Evolutionary conservation across 305 asterid genomes (phyloP).

Genomic region (Stenogyne calaminthoides): DNA sequence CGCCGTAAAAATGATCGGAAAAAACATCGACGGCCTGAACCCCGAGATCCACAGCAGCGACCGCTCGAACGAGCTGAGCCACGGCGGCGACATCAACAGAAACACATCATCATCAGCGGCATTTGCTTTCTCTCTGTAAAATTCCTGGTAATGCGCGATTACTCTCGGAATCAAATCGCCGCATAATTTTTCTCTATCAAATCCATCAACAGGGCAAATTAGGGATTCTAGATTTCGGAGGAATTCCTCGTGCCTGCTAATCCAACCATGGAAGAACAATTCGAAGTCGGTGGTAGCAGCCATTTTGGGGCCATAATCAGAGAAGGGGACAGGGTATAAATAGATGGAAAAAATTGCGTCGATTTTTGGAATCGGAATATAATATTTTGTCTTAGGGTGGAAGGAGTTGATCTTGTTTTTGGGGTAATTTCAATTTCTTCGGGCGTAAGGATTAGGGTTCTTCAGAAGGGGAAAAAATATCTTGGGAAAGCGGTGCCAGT

Average conservation of each 20-base stretch:
- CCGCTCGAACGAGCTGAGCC: conserved; percentile 50
- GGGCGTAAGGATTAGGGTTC: not conserved
- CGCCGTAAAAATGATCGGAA: conserved; percentile 30
- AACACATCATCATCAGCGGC: conserved; percentile 41
- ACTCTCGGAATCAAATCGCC: conserved; percentile 33
- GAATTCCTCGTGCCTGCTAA: conserved; percentile 28
- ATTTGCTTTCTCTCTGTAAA: conserved; percentile 33
- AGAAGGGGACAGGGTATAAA: not conserved
- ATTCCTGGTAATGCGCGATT: conserved; percentile 41
- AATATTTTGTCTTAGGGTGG: conserved; percentile 9
- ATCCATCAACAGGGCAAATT: conserved; percentile 5
- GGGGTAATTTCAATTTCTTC: conserved; percentile 8
- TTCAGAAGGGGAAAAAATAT: not conserved
- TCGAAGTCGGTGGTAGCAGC: conserved; percentile 29
- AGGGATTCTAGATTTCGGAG: conserved; percentile 35
- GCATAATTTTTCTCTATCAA: conserved; percentile 26
- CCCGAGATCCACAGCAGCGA: conserved; percentile 49
- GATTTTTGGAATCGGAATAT: not conserved
- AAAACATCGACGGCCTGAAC: conserved; percentile 49
- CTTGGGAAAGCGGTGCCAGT: not conserved
- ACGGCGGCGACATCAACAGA: conserved; percentile 47
- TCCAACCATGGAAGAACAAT: conserved; percentile 41
- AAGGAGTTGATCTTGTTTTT: not conserved
- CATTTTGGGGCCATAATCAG: not conserved
- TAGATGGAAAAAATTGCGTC: not conserved